Conservation (phyloP, 23 red algal species). For the Gracilariopsis chorda region DNA sequence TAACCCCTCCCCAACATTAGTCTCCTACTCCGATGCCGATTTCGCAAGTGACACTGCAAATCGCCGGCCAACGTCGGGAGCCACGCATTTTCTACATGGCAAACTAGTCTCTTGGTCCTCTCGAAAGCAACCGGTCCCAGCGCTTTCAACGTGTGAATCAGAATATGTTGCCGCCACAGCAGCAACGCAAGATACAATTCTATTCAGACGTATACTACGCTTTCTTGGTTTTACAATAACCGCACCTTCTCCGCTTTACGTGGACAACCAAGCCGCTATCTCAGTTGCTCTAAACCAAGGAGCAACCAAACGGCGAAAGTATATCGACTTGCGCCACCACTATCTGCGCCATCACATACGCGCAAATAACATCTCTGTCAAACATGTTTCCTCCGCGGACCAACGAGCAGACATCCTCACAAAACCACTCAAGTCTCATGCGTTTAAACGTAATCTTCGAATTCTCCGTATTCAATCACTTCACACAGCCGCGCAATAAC, state of each 20-base stretch:
- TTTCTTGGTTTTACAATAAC: neutral
- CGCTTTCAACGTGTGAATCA: neutral
- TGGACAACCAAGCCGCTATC: slow-evolving; percentile 21
- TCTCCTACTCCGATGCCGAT: neutral
- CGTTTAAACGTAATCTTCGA: neutral
- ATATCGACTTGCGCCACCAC: slow-evolving; percentile 5
- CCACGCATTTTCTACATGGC: neutral
- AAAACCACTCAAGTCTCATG: neutral
- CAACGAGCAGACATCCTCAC: neutral
- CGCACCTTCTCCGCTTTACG: neutral
- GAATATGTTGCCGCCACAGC: neutral
- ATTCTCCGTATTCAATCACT: neutral
- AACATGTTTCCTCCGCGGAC: neutral
- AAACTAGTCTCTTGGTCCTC: neutral
- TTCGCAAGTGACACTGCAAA: neutral
- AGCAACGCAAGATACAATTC: neutral
- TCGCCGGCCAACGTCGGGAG: neutral
- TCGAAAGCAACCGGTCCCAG: neutral
- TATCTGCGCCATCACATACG: neutral
- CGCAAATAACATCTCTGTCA: neutral
- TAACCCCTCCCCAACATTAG: neutral
- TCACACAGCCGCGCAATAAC: too few relatives aligned
- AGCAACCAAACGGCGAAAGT: neutral
- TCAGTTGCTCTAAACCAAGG: neutral
- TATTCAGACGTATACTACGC: neutral